These are phyloP conservation scores for Aschersonia sp. DNA, from an alignment of 2,329 filamentous ascomycete genomes.

Conservation along the genomic window DNA sequence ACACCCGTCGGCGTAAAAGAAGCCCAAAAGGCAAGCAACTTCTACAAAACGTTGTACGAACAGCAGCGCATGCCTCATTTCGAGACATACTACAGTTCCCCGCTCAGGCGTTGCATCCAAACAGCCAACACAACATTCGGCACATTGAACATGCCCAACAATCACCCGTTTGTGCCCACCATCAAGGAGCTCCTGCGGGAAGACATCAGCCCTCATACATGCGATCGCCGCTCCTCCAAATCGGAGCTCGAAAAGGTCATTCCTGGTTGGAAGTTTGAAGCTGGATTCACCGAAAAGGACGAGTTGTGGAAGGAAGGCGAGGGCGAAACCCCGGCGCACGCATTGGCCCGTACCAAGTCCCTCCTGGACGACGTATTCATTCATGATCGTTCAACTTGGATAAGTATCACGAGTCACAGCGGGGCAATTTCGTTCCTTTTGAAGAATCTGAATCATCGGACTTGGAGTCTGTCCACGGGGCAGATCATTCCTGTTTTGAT, in stretches of 20 bases:
- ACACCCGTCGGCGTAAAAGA: slow-evolving; percentile 42
- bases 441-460: slow-evolving; percentile 42
- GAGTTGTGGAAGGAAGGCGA: slow-evolving; percentile 26
- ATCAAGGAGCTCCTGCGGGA: slow-evolving; percentile 55
- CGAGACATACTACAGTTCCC: slow-evolving; percentile 49
- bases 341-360: slow-evolving; percentile 31
- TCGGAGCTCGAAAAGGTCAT: slow-evolving; percentile 36
- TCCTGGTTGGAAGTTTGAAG: slow-evolving; percentile 41
- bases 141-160: slow-evolving; percentile 33
- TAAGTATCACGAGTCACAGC: slow-evolving; percentile 46
- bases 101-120: slow-evolving; percentile 45
- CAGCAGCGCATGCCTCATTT: slow-evolving; percentile 43
- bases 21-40: slow-evolving; percentile 40
- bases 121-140: slow-evolving; percentile 49
- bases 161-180: slow-evolving; percentile 37
- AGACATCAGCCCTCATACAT: slow-evolving; percentile 53
- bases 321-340: slow-evolving; percentile 28
- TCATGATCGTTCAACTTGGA: slow-evolving; percentile 35
- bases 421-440: slow-evolving; percentile 40
- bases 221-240: slow-evolving; percentile 44
- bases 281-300: slow-evolving; percentile 43
- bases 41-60: slow-evolving; percentile 40
- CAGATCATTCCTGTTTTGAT: slow-evolving; percentile 55
- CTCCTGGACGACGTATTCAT: slow-evolving; percentile 43
- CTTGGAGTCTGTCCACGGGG: slow-evolving; percentile 49